Base-by-base conservation (phyloP, 2,329 filamentous ascomycete genomes). In the Phialophora chinensis region DNA sequence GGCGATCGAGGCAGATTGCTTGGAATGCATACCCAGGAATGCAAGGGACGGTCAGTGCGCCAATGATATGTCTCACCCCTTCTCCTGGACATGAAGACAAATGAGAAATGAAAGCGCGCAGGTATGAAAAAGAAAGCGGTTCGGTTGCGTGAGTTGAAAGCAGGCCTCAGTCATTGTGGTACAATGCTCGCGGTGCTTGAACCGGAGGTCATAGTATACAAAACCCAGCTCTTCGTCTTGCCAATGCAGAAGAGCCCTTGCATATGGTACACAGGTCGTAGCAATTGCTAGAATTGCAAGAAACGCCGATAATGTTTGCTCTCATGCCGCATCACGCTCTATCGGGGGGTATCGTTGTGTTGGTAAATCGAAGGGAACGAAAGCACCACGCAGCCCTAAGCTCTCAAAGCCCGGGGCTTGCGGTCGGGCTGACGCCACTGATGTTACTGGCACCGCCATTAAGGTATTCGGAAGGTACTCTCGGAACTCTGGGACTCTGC, bases 401-500 rank as follows among this genome's bases (percentile, higher is more conserved):
- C 20, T 23, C 31, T 69, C 52, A 70, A 31, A 66, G 23, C 62
- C 63, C 68, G 12, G 68, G 68, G 54, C 66, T 68, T 17, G 55
- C 60, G 5, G 68, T 70, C 14, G 68, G 68, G 53, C 68, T 70
- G 35, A 66, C 31, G 29, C 60, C 60, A 29, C 27, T 65, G 23
- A 60, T 10, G 33, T 56, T 66, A 56, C 62, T 58, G 25, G 77
- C 78, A 12, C 75, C 29, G 53, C 53, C 53, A 33, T 29, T 73
- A 49, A 83, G 76, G 73, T 82, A 84, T 62, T 82, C 82, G 52
- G 78, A 72, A 0, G 81, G 81, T 7, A 84, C 81, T 67, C 81
- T 81, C 3, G 82, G 82, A 11, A 84, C 81, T 23, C 79, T 75
- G 75, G 50, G 78, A 74, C 44, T 78, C 66, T 80, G 77, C 25